These are phyloP conservation scores for Trichoderma sp. DNA, from an alignment of 2,329 filamentous ascomycete species.

Conservation along the genomic window DNA sequence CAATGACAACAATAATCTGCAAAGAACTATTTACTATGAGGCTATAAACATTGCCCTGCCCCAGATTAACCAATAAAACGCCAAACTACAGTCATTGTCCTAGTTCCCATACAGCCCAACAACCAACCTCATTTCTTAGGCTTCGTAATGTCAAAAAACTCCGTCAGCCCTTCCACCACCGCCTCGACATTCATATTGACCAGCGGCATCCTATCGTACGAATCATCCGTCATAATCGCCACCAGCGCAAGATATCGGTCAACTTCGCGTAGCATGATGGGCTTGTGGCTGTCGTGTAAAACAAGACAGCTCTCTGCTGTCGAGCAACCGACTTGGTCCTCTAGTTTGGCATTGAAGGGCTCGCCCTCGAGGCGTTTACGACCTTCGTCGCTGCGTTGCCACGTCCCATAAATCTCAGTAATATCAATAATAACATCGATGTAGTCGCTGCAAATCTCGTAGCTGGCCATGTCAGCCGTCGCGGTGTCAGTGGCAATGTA, in stretches of 20 bases:
- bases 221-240: constrained; percentile 82
- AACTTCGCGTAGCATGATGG: constrained; percentile 67
- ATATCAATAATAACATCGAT: constrained; percentile 98
- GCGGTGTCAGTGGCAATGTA: constrained; percentile 96
- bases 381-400: constrained; percentile 56
- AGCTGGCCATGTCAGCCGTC: constrained; percentile 90
- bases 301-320: constrained; percentile 69
- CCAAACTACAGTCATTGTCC: not conserved
- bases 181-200: constrained; percentile 87
- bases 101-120: not conserved
- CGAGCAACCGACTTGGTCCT: constrained; percentile 64
- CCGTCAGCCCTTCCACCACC: constrained; percentile 72
- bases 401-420: constrained; percentile 87
- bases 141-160: constrained; percentile 75
- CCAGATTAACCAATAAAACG: not conserved
- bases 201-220: constrained; percentile 77
- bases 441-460: constrained; percentile 98
- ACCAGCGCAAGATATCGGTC: constrained; percentile 76
- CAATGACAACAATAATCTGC: not conserved
- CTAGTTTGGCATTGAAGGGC: constrained; percentile 60
- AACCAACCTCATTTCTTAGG: constrained; percentile 41
- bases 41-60: not conserved
- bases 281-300: constrained; percentile 60
- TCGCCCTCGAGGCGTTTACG: constrained; percentile 56
- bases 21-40: not conserved